These are phyloP conservation scores for Fusarium begoniae DNA, from an alignment of 2,329 filamentous ascomycete genomes.

Conservation along the genomic window DNA sequence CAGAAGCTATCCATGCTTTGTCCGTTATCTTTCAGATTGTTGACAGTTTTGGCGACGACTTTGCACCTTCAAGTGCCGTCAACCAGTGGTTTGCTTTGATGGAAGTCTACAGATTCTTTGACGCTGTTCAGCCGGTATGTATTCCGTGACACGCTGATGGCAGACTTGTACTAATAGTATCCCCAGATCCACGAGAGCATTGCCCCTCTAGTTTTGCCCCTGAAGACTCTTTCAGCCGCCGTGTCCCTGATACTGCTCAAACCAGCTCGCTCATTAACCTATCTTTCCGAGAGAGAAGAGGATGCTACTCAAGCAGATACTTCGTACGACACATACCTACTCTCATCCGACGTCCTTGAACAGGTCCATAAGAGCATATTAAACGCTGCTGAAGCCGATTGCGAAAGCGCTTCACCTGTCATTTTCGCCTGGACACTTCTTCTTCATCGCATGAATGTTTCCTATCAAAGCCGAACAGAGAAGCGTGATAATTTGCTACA, in stretches of 20 bases:
- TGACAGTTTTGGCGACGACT: conserved; percentile 63
- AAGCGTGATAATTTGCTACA: conserved; percentile 66
- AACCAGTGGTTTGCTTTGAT: conserved; percentile 81
- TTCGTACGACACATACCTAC: conserved; percentile 67
- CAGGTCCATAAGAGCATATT: conserved; percentile 78
- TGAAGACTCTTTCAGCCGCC: conserved; percentile 75
- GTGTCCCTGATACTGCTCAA: conserved; percentile 79
- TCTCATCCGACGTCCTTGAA: conserved; percentile 74
- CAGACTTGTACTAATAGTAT: conserved; percentile 25
- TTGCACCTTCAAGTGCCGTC: conserved; percentile 67
- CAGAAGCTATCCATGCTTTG: conserved; percentile 78
- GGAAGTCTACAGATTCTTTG: conserved; percentile 74
- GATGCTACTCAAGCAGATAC: conserved; percentile 49
- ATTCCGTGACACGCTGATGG: conserved; percentile 4
- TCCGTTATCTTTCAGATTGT: conserved; percentile 79
- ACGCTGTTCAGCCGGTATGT: conserved; percentile 60
- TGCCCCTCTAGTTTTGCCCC: conserved; percentile 64
- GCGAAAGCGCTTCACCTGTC: conserved; percentile 74
- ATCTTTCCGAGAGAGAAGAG: conserved; percentile 51
- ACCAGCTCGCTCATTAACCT: conserved; percentile 62
- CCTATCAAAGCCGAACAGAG: conserved; percentile 70
- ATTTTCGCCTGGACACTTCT: conserved; percentile 86
- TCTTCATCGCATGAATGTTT: conserved; percentile 72
- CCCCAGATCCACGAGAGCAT: conserved; percentile 51
- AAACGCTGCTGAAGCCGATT: conserved; percentile 63